These are phyloP conservation scores for Epichloe uncinata DNA, from an alignment of 2,329 filamentous ascomycete species.

Conservation along the genomic window DNA sequence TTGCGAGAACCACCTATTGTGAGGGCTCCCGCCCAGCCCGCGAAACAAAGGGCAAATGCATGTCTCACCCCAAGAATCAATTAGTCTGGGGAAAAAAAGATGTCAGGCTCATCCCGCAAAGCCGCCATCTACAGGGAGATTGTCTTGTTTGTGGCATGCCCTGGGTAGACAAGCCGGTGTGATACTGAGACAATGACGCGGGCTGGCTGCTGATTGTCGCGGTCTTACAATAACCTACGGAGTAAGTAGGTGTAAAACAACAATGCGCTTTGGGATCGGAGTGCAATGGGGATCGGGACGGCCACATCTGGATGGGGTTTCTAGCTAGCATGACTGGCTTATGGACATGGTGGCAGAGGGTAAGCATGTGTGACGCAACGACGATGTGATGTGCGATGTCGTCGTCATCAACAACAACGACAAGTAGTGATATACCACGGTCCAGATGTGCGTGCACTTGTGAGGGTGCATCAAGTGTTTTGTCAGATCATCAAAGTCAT, in stretches of 20 bases:
- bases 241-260: neutral
- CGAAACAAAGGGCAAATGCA: too few species aligned
- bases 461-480: neutral
- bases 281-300: too few species aligned
- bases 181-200: neutral
- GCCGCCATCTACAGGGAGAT: neutral
- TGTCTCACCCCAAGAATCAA: neutral
- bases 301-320: too few species aligned
- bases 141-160: neutral
- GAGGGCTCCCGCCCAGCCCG: too few species aligned
- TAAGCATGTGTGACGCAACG: too few species aligned
- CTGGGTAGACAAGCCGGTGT: neutral
- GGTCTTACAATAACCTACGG: neutral
- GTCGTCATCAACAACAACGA: too few species aligned
- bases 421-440: too few species aligned
- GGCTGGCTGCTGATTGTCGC: neutral
- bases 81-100: neutral
- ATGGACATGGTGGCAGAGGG: too few species aligned
- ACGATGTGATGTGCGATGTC: too few species aligned
- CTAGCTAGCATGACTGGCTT: too few species aligned
- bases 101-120: neutral
- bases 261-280: neutral
- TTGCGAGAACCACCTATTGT: neutral
- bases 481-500: neutral
- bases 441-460: too few species aligned